phyloP scores from a whole-genome alignment of 371 early-diverging fungal species.

The Mucor piriformis region DNA sequence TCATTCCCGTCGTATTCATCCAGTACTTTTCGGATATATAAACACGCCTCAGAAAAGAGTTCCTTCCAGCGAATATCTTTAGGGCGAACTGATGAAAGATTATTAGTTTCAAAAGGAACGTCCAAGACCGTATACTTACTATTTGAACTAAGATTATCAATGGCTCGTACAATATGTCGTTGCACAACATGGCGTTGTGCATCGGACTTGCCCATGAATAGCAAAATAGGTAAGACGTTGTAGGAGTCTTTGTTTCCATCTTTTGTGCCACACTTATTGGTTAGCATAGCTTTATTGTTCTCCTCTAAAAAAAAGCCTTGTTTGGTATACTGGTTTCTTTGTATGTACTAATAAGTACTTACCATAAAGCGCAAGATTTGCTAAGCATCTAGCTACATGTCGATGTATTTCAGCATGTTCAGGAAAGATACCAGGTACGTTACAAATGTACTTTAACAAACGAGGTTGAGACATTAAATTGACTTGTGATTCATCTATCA shows the following conservation, averaged over 20 bases:
- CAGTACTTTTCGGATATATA: conserved; percentile 23
- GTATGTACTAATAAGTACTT: conserved; percentile 2
- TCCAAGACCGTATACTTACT: conserved; percentile 18
- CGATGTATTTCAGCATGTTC: conserved; percentile 40
- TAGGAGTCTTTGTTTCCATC: conserved; percentile 15
- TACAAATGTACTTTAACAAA: conserved; percentile 47
- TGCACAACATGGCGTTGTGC: conserved; percentile 36
- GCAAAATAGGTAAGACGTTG: conserved; percentile 55
- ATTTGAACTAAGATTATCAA: conserved; percentile 46
- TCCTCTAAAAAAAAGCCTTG: conserved; percentile 24
- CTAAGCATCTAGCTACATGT: conserved; percentile 61
- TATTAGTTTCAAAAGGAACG: not conserved
- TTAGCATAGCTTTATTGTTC: conserved; percentile 29
- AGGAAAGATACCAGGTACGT: conserved; percentile 16
- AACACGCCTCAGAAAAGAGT: conserved; percentile 23
- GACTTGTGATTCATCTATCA: conserved; percentile 58
- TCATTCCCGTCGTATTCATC: conserved; percentile 10
- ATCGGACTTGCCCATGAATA: conserved; percentile 41
- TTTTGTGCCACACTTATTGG: not conserved
- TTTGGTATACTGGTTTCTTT: not conserved
- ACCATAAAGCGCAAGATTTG: conserved; percentile 64
- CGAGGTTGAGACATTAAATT: conserved; percentile 55
- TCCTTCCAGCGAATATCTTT: conserved; percentile 5
- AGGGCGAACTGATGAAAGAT: not conserved
- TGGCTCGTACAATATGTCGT: conserved; percentile 48